Conservation (phyloP, 768 basidiomycete species). For the Boletus huronensis region DNA sequence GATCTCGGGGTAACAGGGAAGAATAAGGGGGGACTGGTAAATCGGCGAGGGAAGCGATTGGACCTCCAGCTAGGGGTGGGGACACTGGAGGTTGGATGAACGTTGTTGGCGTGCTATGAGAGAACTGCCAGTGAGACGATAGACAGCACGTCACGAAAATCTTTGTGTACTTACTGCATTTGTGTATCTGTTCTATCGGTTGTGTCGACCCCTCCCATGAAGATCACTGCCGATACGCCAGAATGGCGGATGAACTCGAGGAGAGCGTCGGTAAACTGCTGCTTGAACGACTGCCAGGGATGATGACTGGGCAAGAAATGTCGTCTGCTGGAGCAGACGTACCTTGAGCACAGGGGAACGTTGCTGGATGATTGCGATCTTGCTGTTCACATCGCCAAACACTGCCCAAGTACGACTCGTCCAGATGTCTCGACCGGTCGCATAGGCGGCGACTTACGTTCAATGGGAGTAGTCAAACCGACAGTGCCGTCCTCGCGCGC, state of each 20-base stretch:
- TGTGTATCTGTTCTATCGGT: conserved; percentile 73
- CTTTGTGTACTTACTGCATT: conserved; percentile 55
- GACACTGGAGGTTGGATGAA: conserved; percentile 46
- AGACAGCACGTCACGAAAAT: not conserved
- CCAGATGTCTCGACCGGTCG: not conserved
- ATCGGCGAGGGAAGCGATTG: conserved; percentile 40
- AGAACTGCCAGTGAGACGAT: conserved; percentile 3
- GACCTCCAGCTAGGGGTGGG: conserved; percentile 43
- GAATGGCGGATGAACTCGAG: conserved; percentile 53
- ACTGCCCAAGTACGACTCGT: conserved; percentile 40
- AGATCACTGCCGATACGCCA: conserved; percentile 49
- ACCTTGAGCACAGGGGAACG: conserved; percentile 79
- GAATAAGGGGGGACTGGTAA: conserved; percentile 55
- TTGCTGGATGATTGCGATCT: conserved; percentile 70
- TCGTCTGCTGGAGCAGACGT: conserved; percentile 6
- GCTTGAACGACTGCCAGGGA: conserved; percentile 56
- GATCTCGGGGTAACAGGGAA: conserved; percentile 42
- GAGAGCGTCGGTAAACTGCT: conserved; percentile 58
- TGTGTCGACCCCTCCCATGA: conserved; percentile 74
- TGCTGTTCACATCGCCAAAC: conserved; percentile 49
- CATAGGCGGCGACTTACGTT: conserved; percentile 48
- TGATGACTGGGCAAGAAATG: not conserved
- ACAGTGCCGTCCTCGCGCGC: conserved; percentile 57
- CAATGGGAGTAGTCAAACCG: conserved; percentile 71
- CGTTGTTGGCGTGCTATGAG: conserved; percentile 60